Evolutionary conservation across 1,139 yeast species (phyloP).

Genomic region (Pichia sp.): DNA sequence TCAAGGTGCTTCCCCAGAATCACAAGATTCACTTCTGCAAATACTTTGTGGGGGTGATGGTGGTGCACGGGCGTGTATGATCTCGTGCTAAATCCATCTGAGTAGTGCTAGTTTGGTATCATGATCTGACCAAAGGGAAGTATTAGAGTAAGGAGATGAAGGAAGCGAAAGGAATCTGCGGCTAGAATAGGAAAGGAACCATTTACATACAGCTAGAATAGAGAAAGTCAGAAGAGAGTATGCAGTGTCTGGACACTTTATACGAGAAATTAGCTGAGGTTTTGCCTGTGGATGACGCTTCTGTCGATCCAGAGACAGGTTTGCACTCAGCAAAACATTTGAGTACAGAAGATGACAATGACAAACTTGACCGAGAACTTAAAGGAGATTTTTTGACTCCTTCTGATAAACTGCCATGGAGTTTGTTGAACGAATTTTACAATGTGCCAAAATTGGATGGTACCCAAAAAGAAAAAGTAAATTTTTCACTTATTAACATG

Average conservation of each 20-base stretch:
- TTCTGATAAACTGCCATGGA: conserved; percentile 52
- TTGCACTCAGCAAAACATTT: not conserved
- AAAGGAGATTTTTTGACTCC: conserved; percentile 43
- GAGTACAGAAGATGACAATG: not conserved
- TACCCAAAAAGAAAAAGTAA: conserved; percentile 23
- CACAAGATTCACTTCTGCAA: not conserved
- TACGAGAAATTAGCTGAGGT: conserved; percentile 10
- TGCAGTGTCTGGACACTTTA: conserved; percentile 3
- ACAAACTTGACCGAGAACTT: conserved; percentile 25
- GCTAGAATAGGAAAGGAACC: not conserved
- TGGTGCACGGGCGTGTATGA: not conserved
- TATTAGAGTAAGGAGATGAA: not conserved
- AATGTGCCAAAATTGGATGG: conserved; percentile 36
- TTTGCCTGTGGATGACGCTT: not conserved
- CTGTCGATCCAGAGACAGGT: conserved; percentile 19
- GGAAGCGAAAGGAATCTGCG: not conserved
- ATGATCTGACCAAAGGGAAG: not conserved
- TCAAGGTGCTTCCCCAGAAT: conserved; percentile 2
- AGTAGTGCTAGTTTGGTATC: not conserved
- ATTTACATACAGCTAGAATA: not conserved
- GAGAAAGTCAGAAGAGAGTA: not conserved
- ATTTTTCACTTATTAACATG: conserved; percentile 37
- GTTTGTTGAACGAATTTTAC: conserved; percentile 50
- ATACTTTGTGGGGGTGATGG: not conserved
- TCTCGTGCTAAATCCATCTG: not conserved